Percentiles rank a stretch among this genome's conserved stretches.
phyloP scores from a whole-genome alignment of 805 yeast species.

The Hanseniaspora pseudoguilliermondii region DNA sequence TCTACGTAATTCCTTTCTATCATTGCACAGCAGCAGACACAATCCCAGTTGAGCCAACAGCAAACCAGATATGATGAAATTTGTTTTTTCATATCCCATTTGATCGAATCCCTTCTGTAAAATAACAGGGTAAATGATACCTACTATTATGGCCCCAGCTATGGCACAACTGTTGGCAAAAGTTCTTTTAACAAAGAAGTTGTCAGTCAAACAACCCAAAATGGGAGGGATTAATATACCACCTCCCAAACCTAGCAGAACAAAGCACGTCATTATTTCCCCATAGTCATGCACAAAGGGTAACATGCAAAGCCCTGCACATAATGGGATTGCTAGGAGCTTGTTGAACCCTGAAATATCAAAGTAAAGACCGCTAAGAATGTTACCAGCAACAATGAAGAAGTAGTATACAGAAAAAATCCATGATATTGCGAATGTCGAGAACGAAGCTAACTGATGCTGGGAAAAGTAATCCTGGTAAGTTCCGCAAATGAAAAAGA shows the following conservation, averaged over 20 bases:
- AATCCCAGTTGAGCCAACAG: constrained; percentile 19
- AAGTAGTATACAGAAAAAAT: constrained; percentile 35
- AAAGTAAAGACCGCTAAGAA: constrained; percentile 38
- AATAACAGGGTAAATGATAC: constrained; percentile 46
- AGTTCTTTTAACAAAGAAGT: constrained; percentile 47
- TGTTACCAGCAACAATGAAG: constrained; percentile 23
- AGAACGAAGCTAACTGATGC: constrained; percentile 36
- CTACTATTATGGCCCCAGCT: constrained; percentile 57
- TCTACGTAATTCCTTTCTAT: constrained; percentile 22
- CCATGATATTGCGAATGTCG: constrained; percentile 51
- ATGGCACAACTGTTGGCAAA: constrained; percentile 50
- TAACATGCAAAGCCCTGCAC: constrained; percentile 39
- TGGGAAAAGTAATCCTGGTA: constrained; percentile 49
- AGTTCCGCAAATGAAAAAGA: constrained; percentile 54
- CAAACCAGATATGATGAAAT: constrained; percentile 36
- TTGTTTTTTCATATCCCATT: constrained; percentile 51
- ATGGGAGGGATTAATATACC: constrained; percentile 43
- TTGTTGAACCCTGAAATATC: constrained; percentile 44
- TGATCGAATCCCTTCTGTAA: constrained; percentile 33
- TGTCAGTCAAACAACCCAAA: constrained; percentile 46
- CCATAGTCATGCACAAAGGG: constrained; percentile 40
- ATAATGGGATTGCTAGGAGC: constrained; percentile 34
- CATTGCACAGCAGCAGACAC: constrained; percentile 28
- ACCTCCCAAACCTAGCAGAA: constrained; percentile 42
- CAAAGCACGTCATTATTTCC: constrained; percentile 44